These are phyloP conservation scores for Neurospora intermedia DNA, from an alignment of 495 filamentous ascomycete species.

Conservation along the genomic window DNA sequence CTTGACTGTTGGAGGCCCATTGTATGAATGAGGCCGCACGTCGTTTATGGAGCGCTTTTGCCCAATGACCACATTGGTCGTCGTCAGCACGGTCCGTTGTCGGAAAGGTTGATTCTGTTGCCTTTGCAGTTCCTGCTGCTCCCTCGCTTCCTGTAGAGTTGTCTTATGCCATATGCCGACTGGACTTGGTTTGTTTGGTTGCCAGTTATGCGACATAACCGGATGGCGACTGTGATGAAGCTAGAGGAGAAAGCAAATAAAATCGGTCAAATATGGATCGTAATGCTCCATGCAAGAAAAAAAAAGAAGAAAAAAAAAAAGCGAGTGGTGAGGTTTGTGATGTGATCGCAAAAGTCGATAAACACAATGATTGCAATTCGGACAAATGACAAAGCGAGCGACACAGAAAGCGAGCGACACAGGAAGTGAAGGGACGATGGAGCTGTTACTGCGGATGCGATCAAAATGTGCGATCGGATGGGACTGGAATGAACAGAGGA, in stretches of 20 bases:
- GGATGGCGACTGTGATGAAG: neutral
- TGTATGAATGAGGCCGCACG: neutral
- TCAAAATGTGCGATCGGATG: neutral
- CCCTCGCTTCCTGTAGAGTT: conserved; percentile 12
- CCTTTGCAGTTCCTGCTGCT: conserved; percentile 1
- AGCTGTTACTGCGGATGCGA: neutral
- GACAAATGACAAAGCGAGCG: neutral
- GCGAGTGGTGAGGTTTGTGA: neutral
- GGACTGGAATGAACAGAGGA: neutral
- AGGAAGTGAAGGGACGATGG: neutral
- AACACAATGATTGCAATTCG: neutral
- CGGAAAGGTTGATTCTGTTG: conserved; percentile 1
- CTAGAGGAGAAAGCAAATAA: neutral
- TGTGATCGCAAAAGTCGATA: neutral
- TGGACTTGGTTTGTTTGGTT: conserved; percentile 3
- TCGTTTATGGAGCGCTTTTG: conserved; percentile 16
- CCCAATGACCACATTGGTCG: conserved; percentile 9
- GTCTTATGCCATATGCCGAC: conserved; percentile 19
- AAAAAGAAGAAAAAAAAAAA: neutral
- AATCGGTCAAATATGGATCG: neutral
- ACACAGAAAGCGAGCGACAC: neutral
- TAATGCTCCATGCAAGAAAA: neutral
- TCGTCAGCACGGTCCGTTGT: neutral
- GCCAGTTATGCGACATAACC: conserved; percentile 7
- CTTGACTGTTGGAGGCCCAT: neutral